These are phyloP conservation scores for Volvox africanus DNA, from an alignment of 139 green algal species.

Conservation along the genomic window DNA sequence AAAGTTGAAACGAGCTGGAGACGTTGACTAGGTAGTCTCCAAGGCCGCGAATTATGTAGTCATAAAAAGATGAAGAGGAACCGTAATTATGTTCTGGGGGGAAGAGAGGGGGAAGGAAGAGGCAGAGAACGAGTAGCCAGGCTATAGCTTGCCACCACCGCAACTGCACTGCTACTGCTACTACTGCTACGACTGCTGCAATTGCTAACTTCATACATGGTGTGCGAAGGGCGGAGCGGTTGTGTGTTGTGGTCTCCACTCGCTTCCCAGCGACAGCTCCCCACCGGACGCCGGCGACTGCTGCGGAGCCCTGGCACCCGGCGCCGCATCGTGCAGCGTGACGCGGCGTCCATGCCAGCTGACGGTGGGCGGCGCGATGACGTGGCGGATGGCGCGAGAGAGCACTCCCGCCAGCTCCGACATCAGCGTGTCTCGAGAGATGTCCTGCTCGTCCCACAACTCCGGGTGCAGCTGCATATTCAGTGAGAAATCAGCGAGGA, in stretches of 20 bases:
- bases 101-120: too few relatives aligned
- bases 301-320: background rate
- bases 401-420: slow-evolving; percentile 61
- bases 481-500: too few relatives aligned
- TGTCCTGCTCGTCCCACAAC: slow-evolving; percentile 31
- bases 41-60: too few relatives aligned
- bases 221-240: slow-evolving; percentile 52
- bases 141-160: too few relatives aligned
- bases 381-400: slow-evolving; percentile 67
- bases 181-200: too few relatives aligned
- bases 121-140: too few relatives aligned
- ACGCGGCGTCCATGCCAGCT: slow-evolving; percentile 52
- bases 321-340: background rate
- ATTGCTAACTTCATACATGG: slow-evolving; percentile 45
- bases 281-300: background rate
- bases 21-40: too few relatives aligned
- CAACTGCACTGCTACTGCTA: too few relatives aligned
- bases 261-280: background rate
- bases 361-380: slow-evolving; percentile 75
- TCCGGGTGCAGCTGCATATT: background rate
- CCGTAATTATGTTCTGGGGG: too few relatives aligned
- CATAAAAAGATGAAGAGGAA: too few relatives aligned
- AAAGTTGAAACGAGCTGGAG: too few relatives aligned
- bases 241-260: background rate
- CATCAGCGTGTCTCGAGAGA: slow-evolving; percentile 68